Evolutionary conservation across 2,329 filamentous ascomycete species (phyloP).

Genomic region (Blastomyces parvus): DNA sequence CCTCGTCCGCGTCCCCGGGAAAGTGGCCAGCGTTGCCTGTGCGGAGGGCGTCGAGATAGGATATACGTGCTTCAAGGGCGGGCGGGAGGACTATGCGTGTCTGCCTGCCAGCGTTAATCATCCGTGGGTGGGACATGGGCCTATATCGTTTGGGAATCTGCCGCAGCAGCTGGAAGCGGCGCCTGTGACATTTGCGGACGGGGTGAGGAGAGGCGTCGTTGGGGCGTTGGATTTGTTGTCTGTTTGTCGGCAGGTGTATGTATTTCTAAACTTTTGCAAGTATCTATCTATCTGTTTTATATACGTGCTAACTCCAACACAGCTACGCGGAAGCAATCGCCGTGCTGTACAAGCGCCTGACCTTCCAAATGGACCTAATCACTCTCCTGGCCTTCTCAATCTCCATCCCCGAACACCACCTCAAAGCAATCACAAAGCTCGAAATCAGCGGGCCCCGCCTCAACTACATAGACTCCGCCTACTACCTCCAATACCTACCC

Average conservation of each 20-base stretch:
- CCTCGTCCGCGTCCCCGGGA: not conserved
- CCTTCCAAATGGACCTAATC: not conserved
- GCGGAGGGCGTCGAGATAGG: not conserved
- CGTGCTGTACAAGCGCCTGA: not conserved
- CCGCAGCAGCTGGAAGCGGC: not conserved
- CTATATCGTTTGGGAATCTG: not conserved
- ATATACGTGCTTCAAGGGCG: not conserved
- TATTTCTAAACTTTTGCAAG: not conserved
- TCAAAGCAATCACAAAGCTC: not conserved
- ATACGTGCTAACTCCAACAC: not conserved
- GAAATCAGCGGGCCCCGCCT: not conserved
- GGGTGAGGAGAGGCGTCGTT: not conserved
- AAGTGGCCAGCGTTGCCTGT: not conserved
- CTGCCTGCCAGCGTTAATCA: not conserved
- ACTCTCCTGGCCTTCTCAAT: conserved; percentile 1
- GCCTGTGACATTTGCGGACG: not conserved
- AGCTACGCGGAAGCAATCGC: conserved; percentile 2
- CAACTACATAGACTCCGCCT: conserved; percentile 4
- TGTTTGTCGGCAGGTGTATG: conserved; percentile 5
- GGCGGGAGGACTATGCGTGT: not conserved
- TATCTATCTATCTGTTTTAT: not conserved
- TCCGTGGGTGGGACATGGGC: not conserved
- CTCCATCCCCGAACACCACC: not conserved
- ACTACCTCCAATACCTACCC: not conserved
- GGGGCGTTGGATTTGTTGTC: not conserved